Evolutionary conservation across 768 basidiomycete genomes (phyloP), one percentile per base, ranked within the genome.

Genomic region (Lactarius tabidus): DNA sequence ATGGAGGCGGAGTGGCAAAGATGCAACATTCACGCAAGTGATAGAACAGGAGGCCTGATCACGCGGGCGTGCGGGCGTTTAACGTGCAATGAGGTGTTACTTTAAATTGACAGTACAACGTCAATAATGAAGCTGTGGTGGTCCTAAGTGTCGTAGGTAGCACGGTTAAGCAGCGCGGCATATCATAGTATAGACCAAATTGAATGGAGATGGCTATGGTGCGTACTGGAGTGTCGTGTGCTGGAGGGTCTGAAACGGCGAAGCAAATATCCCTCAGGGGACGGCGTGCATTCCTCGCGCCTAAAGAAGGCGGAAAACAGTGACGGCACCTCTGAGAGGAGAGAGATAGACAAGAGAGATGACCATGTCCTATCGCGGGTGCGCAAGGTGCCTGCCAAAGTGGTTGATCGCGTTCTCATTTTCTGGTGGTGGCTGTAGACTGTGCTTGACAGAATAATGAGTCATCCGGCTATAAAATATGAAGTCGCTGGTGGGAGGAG

Each of bases 341-440:
- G n/a, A 23, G 51, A 52, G 31, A 12, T 20, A 28, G 52, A 6
- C n/a, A 18, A 36, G 39, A 35, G 38, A 28, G 36, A 58, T 23
- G 26, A 15, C 2, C 15, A 6, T 51, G 48, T 51, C 48, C 48
- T 12, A 26, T 51, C 23, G 23, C 6, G 9, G 31, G 20, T 59
- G 39, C 53, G 59, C 28, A 56, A 60, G 45, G 54, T 56, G 31
- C 29, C 23, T 48, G 18, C 53, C 61, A n/a, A 65, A 59, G 58
- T 20, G 15, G 26, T 26, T 18, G 15, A 6, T 9, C 15, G n/a
- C 8, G 45, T 23, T 48, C 23, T 48, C 12, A 12, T n/a, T 26
- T 23, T 48, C n/a, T 48, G n/a, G 45, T 35, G 28, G 39, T 18
- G 39, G 18, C 48, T 14, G 45, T 10, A 23, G 48, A 6, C 23